Percentiles rank a stretch among this genome's conserved stretches.
These are phyloP conservation scores for Aegilops speltoides DNA, from an alignment of 176 grass and related monocot species.

Conservation along the genomic window DNA sequence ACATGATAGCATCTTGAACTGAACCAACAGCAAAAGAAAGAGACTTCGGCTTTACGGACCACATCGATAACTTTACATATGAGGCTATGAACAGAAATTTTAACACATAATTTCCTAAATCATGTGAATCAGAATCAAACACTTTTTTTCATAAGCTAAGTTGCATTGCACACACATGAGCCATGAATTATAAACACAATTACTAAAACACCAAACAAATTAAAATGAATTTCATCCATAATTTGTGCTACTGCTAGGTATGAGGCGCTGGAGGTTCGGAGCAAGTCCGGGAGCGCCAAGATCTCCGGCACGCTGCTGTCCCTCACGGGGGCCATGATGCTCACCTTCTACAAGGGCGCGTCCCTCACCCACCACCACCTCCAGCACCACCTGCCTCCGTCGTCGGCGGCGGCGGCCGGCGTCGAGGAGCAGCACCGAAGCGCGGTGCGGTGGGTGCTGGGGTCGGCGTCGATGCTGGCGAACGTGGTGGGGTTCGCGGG, in stretches of 20 bases:
- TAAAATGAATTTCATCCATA: background rate
- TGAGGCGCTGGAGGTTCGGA: slow-evolving; percentile 69
- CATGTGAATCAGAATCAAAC: background rate
- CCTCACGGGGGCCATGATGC: slow-evolving; percentile 56
- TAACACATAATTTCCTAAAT: background rate
- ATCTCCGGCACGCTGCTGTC: slow-evolving; percentile 61
- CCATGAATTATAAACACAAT: background rate
- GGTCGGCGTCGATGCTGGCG: slow-evolving; percentile 53
- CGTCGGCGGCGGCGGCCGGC: no score
- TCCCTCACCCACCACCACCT: slow-evolving; percentile 28
- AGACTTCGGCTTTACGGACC: background rate
- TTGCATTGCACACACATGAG: background rate
- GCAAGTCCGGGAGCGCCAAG: slow-evolving; percentile 69
- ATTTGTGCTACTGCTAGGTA: slow-evolving; percentile 23
- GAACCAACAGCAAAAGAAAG: background rate
- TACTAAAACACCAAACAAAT: background rate
- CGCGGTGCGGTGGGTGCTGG: slow-evolving; percentile 50
- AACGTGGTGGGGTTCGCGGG: slow-evolving; percentile 51
- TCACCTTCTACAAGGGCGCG: slow-evolving; percentile 75
- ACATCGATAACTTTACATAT: background rate
- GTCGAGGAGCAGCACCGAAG: background rate
- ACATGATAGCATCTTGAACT: background rate
- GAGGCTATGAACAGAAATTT: background rate
- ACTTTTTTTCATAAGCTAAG: slow-evolving; percentile 2
- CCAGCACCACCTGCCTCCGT: background rate